A percentile compares a stretch with the other conserved stretches of the same genome.
Evolutionary conservation across 805 yeast species (phyloP).

Genomic region (Candida maris): DNA sequence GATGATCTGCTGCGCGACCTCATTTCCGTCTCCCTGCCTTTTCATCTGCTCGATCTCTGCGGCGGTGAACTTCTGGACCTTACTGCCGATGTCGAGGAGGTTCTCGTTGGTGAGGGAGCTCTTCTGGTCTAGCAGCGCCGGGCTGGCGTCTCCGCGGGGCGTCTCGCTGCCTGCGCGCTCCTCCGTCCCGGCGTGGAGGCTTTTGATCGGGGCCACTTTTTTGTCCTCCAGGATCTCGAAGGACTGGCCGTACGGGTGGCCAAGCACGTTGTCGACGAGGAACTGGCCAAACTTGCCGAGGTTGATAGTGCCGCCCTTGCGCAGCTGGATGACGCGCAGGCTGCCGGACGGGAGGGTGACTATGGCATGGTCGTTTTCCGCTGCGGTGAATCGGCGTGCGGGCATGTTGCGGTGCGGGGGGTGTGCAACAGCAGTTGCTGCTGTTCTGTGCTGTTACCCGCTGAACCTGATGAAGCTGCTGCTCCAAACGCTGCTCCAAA

Average conservation of each 20-base stretch:
- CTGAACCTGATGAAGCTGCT: background rate
- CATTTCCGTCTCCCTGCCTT: constrained; percentile 57
- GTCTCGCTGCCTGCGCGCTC: constrained; percentile 23
- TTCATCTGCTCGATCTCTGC: constrained; percentile 87
- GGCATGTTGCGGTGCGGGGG: too few species aligned
- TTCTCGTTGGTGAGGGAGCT: constrained; percentile 63
- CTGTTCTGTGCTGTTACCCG: too few species aligned
- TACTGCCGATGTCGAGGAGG: constrained; percentile 61
- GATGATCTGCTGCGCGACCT: constrained; percentile 72
- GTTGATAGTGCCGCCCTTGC: constrained; percentile 55
- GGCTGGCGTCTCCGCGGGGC: constrained; percentile 13
- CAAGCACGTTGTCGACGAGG: constrained; percentile 67
- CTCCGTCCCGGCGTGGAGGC: constrained; percentile 28
- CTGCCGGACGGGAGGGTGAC: constrained; percentile 81
- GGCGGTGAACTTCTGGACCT: constrained; percentile 67
- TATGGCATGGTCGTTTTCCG: constrained; percentile 50
- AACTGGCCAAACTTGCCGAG: constrained; percentile 93
- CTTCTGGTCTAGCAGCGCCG: constrained; percentile 16
- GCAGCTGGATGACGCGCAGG: constrained; percentile 65
- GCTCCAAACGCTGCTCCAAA: background rate
- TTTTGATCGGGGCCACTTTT: constrained; percentile 46
- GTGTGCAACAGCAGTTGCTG: too few species aligned
- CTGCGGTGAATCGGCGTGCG: too few species aligned
- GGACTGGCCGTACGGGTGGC: constrained; percentile 82
- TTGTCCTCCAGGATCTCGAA: constrained; percentile 73